Evolutionary conservation across 140 eudicot genomes (phyloP), one percentile per base, ranked within the genome.

Genomic region (Senecio squalidus): DNA sequence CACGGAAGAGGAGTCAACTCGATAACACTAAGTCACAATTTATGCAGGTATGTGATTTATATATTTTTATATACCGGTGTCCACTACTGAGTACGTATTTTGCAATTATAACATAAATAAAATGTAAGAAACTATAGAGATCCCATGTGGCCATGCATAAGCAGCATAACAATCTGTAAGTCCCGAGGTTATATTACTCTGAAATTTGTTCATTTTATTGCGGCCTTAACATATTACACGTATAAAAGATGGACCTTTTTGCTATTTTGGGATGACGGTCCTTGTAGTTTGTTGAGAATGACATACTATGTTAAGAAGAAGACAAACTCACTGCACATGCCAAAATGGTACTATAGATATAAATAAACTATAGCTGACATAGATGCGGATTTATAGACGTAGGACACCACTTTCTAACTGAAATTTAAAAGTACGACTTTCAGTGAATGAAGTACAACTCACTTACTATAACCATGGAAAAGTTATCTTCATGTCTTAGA

Each of bases 21-120:
- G 18, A 22, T 48, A 59, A 57, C 50, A 28, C 24, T 27, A 23
- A 30, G 25, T 69, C 54, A 36, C 53, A 18, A 25, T 36, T 26
- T 46, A 49, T 49, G 34, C 22, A 59, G 47, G 75, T 60, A 49
- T 60, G 62, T 33, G 36, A 34, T 63, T 25, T 33, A 16, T 48
- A 47, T 15, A 30, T 47, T 44, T 13, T 23, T 33, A 25, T 55
- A 45, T 68, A 33, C 74, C 0, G 30, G 43, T 25, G 43, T 47
- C 18, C 53, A 30, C 53, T 18, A 13, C 33, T 7, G 21, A 64
- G 33, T 15, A 36, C 17, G 20, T 53, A 18, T 38, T 7, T 1
- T 18, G 63, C 23, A 21, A 17, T 34, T 8, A 38, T 40, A 30
- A 31, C 21, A 29, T 43, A 15, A 28, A 6, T n/a, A n/a, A n/a